Base-by-base conservation (phyloP, 2,329 filamentous ascomycete genomes). In the Aspergillus sp. region DNA sequence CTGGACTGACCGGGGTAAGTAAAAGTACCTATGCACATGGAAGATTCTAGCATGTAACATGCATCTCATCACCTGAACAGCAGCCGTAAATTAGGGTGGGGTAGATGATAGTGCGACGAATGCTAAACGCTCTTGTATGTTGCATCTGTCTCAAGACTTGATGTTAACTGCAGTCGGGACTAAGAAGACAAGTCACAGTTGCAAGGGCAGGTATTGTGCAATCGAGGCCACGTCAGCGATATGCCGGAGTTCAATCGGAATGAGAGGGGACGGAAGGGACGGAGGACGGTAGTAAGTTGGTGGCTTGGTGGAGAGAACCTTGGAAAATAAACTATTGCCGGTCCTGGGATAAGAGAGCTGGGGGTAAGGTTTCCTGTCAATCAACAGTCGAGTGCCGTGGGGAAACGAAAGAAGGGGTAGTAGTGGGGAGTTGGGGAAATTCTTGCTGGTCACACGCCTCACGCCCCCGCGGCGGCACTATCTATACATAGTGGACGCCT, bases 361-460 rank as follows among this genome's bases (percentile, higher is more conserved):
- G 17, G 5, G 39, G 17, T 27, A 25, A 50, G 23, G 15, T 27
- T 32, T 36, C 32, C 32, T 36, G 11, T 6, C 11, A 36, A 5
- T 36, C 32, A 13, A 36, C 10, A 36, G 11, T 36, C 2, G 32
- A 36, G 10, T 5, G 27, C 27, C 27, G 27, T 11, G 27, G 27
- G 27, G 27, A 30, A 4, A 36, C 10, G 2, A 36, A 36, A 36
- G 32, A 36, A 36, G 32, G 39, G 8, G 21, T 19, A 19, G 56
- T 48, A 38, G 56, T 48, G 32, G 32, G 32, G 27, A 50, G 13
- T 36, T 30, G 27, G 27, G 27, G 27, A 61, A 61, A 54, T 49
- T 52, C 41, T 41, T 58, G 55, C 55, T 54, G 55, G 59, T 61
- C 59, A 61, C 59, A 59, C 50, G 59, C 42, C 32, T 36, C 11